Base-by-base conservation (phyloP, 148 eudicot species). In the Vaccinium darrowii region DNA sequence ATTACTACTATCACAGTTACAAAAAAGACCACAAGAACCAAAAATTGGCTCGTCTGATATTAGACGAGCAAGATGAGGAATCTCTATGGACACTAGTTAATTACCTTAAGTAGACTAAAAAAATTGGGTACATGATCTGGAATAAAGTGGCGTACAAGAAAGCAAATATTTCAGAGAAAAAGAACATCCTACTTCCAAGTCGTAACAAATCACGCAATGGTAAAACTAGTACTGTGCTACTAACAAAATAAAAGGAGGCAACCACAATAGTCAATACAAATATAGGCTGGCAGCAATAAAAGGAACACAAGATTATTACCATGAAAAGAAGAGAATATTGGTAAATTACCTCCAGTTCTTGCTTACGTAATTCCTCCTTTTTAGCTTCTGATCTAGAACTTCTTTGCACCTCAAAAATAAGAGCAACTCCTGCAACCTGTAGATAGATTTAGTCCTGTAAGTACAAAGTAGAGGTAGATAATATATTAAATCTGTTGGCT, bases 361-460 rank as follows among this genome's bases (percentile, higher is more conserved):
- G 90, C 85, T 82, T 93, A 27, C 93, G 90, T 67, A 84, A 18
- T 87, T 93, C 99, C 88, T 96, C 99, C 85, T 93, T 96, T 87
- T 86, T 94, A 71, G 98, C 98, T 84, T 95, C 98, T 84, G 96
- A 91, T 79, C 94, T 90, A 54, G 96, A 63, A 90, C 88, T 96
- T 88, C 99, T 94, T 83, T 96, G 97, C 86, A 93, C 96, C 89
- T 96, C 99, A 76, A 93, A 94, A 11, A 94, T 84, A 57, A 96
- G 87, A 81, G 94, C 94, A 78, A 89, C 97, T 76, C 92, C 97
- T 77, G 92, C 99, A 84, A 96, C 99, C 99, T 96, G 83, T 50
- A 74, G 81, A 82, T 72, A 81, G 58, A 76, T 78, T 83, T 58
- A 21, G 5, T 77, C 47, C 33, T 39, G 19, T 84, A 53, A 87